A percentile compares a stretch with the other conserved stretches of the same genome.
Evolutionary conservation across 768 basidiomycete species (phyloP).

Genomic region (Lentinula lateritia): DNA sequence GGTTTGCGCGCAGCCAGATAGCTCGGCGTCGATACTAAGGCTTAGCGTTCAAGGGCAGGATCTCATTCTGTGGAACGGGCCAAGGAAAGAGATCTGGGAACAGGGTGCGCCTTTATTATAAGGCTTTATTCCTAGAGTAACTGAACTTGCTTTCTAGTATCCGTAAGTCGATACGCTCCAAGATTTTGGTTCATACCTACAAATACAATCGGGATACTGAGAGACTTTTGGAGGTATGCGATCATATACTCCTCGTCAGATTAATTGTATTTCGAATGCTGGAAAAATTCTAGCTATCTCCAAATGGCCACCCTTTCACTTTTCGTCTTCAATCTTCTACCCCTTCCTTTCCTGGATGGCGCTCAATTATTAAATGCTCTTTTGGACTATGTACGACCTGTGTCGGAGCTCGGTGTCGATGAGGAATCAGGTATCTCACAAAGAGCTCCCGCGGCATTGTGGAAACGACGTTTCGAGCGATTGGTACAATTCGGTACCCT

Average conservation of each 20-base stretch:
- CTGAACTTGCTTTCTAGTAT: slow-evolving; percentile 33
- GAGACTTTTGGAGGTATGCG: slow-evolving; percentile 54
- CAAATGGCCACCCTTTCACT: slow-evolving; percentile 68
- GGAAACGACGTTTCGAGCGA: not conserved
- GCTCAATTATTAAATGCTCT: slow-evolving; percentile 41
- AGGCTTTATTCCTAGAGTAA: not conserved
- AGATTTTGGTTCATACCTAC: slow-evolving; percentile 35
- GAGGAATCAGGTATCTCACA: not conserved
- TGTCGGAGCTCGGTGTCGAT: too few relatives aligned
- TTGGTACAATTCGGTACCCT: not conserved
- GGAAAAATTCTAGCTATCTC: slow-evolving; percentile 42
- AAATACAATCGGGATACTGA: slow-evolving; percentile 30
- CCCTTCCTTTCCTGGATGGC: slow-evolving; percentile 70
- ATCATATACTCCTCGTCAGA: not conserved
- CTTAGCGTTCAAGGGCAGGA: slow-evolving; percentile 27
- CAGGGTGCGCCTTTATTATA: slow-evolving; percentile 41
- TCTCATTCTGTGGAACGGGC: slow-evolving; percentile 72
- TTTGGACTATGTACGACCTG: slow-evolving; percentile 8
- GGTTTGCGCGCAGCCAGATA: slow-evolving; percentile 50
- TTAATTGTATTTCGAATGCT: not conserved
- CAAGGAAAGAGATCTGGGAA: slow-evolving; percentile 56
- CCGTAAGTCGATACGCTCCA: slow-evolving; percentile 43
- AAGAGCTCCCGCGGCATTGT: not conserved
- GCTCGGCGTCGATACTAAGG: slow-evolving; percentile 49
- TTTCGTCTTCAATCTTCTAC: slow-evolving; percentile 78